Evolutionary conservation across 306 rosid species (phyloP), one percentile per base, ranked within the genome.

Genomic region (Pyrus communis): DNA sequence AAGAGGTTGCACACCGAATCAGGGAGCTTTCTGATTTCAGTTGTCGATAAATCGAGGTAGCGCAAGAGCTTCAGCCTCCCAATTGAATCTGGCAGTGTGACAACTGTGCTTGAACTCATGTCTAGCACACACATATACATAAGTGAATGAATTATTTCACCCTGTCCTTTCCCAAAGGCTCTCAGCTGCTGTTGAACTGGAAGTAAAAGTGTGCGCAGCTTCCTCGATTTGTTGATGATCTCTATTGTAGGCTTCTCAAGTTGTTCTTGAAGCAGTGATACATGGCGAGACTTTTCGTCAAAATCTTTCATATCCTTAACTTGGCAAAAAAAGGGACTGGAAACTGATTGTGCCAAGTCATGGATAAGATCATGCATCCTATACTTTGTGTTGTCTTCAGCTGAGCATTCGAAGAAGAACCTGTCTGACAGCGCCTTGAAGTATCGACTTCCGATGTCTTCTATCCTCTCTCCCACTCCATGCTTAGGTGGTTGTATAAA

Each of bases 61-160:
- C 11, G 77, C 64, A 78, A 63, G 51, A 70, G 65, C 81, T 78
- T 71, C 67, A 71, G 51, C 13, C 45, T 62, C 42, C 15, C 66
- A 38, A 78, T 78, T 30, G 72, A 71, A 11, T 22, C 68, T 46
- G 82, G 54, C 71, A 78, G 57, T 11, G 3, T 21, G 15, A 11
- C 22, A 22, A 78, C 46, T 15, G 81, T 31, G 77, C 81, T 70
- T 62, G 76, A 78, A 62, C 81, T 78, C 64, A 78, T 9, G n/a
- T 70, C 81, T 12, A 71, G 62, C 43, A 65, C 43, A 15, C 45
- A n/a, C 69, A 78, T 58, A 13, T 71, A 78, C 18, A 1, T 11
- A 7, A 78, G 75, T 51, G 49, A 49, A 23, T 52, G 6, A 28
- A 52, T 22, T 25, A 78, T 51, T 15, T 12, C n/a, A 67, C 35